Percentiles rank a stretch among this genome's conserved stretches.
Evolutionary conservation across 495 filamentous ascomycete genomes (phyloP).

Genomic region (Daldinia bambusicola): DNA sequence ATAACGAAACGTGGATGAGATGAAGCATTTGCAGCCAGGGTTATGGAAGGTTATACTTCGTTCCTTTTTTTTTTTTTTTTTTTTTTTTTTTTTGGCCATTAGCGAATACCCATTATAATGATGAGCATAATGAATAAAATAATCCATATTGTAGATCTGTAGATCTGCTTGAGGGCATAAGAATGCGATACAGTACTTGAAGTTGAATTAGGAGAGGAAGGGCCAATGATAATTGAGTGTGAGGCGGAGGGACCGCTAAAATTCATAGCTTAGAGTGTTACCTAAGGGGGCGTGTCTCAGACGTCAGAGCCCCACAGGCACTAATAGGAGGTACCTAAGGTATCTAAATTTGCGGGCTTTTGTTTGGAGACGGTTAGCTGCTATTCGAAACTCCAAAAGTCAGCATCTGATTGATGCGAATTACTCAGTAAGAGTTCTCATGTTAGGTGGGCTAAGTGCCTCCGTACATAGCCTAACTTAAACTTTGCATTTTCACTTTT

Average conservation of each 20-base stretch:
- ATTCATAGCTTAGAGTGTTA: not conserved
- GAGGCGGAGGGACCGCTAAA: not conserved
- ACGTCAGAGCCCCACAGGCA: too few relatives aligned
- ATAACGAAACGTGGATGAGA: conserved; percentile 14
- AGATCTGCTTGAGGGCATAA: not conserved
- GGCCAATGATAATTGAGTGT: not conserved
- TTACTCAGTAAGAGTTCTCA: not conserved
- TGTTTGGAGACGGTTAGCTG: not conserved
- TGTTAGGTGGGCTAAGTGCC: too few relatives aligned
- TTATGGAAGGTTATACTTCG: conserved; percentile 2
- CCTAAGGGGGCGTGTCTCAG: too few relatives aligned
- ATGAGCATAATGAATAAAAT: not conserved
- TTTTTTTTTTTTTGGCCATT: conserved; percentile 10
- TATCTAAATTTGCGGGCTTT: not conserved
- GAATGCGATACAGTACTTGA: too few relatives aligned
- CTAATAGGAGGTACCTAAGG: not conserved
- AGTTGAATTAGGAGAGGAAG: too few relatives aligned
- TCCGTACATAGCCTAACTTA: too few relatives aligned
- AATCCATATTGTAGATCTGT: not conserved
- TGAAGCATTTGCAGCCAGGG: conserved; percentile 9
- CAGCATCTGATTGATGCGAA: conserved; percentile 10
- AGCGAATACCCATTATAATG: conserved; percentile 35
- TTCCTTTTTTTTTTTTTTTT: not conserved
- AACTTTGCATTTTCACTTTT: not conserved
- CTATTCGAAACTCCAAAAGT: not conserved